Percentiles rank a stretch among this genome's conserved stretches.
Evolutionary conservation across 805 yeast genomes (phyloP).

Genomic region (Starmerella ratchasimensis): DNA sequence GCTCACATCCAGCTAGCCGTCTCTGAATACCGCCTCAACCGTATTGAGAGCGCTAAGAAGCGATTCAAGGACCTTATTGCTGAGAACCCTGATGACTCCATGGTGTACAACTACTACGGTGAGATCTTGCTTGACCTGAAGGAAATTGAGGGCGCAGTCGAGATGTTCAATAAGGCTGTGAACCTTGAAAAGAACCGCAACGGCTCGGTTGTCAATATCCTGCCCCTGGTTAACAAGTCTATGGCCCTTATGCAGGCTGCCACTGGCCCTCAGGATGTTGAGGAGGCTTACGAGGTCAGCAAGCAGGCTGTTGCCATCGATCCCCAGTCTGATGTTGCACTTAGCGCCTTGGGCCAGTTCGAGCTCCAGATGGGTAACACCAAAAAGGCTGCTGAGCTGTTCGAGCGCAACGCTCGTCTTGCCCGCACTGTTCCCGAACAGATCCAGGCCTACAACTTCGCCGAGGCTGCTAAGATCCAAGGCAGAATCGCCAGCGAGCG

Average conservation of each 20-base stretch:
- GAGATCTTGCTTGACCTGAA: constrained; percentile 78
- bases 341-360: constrained; percentile 82
- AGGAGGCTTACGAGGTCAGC: constrained; percentile 50
- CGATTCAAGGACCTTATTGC: constrained; percentile 40
- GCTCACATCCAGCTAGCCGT: constrained; percentile 90
- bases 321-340: constrained; percentile 79
- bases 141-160: constrained; percentile 55
- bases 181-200: constrained; percentile 49
- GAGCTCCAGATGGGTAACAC: constrained; percentile 71
- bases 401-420: constrained; percentile 68
- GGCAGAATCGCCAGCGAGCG: constrained; percentile 38
- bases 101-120: constrained; percentile 89
- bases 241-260: constrained; percentile 33
- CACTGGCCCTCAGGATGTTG: constrained; percentile 30
- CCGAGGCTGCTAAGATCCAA: constrained; percentile 89
- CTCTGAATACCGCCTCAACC: constrained; percentile 67
- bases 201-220: constrained; percentile 66
- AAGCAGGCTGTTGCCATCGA: constrained; percentile 68
- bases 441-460: constrained; percentile 77
- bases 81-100: constrained; percentile 75
- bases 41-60: constrained; percentile 43
- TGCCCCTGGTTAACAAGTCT: constrained; percentile 84
- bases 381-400: constrained; percentile 65
- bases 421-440: constrained; percentile 79
- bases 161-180: constrained; percentile 75